Evolutionary conservation across 768 basidiomycete species (phyloP).

Genomic region (Lactarius pseudohatsudake): DNA sequence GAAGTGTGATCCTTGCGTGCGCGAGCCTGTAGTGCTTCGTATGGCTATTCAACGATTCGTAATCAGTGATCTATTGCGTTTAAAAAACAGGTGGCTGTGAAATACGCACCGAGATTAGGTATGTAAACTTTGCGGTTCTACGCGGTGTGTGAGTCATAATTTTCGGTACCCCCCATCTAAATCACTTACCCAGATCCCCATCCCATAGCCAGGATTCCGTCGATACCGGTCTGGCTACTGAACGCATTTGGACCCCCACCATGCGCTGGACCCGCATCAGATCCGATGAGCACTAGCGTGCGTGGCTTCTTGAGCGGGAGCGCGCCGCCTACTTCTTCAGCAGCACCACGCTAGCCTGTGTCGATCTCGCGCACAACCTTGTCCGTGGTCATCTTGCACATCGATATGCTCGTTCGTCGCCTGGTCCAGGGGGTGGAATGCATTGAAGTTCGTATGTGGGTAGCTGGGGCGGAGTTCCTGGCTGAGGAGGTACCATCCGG

Average conservation of each 20-base stretch:
- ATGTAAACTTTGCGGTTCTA: slow-evolving; percentile 72
- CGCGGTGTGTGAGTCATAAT: slow-evolving; percentile 1
- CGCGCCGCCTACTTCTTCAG: slow-evolving; percentile 65
- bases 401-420: slow-evolving; percentile 60
- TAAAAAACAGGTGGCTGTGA: neutral
- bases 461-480: slow-evolving; percentile 68
- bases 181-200: slow-evolving; percentile 75
- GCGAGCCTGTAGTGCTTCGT: slow-evolving; percentile 75
- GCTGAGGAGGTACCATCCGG: slow-evolving; percentile 63
- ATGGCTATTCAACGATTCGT: slow-evolving; percentile 46
- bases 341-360: slow-evolving; percentile 70
- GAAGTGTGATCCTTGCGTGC: slow-evolving; percentile 65
- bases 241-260: slow-evolving; percentile 49
- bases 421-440: slow-evolving; percentile 52
- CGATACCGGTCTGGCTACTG: slow-evolving; percentile 40
- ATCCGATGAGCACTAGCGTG: slow-evolving; percentile 60
- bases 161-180: slow-evolving; percentile 30
- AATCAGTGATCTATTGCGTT: slow-evolving; percentile 2
- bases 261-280: slow-evolving; percentile 46
- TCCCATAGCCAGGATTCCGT: slow-evolving; percentile 84
- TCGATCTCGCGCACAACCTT: slow-evolving; percentile 71
- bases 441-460: slow-evolving; percentile 71
- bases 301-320: slow-evolving; percentile 61
- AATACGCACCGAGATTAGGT: slow-evolving; percentile 65
- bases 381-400: slow-evolving; percentile 68